Evolutionary conservation across 176 grass and related monocot species (phyloP), one percentile per base, ranked within the genome.

Genomic region (Bolboschoenus planiculmis): DNA sequence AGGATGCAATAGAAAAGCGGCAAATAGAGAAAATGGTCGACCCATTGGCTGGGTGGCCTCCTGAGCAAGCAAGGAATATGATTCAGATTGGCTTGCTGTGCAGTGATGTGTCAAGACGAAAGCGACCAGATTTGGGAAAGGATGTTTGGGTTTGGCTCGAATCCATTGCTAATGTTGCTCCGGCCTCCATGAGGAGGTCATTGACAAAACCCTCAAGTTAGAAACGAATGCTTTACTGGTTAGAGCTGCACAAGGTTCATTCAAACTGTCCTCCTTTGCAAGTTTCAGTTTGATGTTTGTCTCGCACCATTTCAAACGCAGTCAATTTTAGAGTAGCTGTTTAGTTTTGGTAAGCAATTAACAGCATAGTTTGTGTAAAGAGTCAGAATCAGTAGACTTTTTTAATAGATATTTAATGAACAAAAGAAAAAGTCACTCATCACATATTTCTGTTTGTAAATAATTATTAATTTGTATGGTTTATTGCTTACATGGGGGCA

Each of bases 81-180:
- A 83, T 89, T 80, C 40, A 20, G n/a, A 44, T 93, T 44, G 93
- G 88, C 23, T 31, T 97, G 2, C 79, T 74, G 73, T 97, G 93
- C 37, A 93, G 93, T 15, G 59, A 81, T 18, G 61, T 37, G 11
- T 43, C 90, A 6, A 84, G 91, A 37, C 89, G 79, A 87, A 64
- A 88, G 11, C 87, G 91, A 53, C 93, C 87, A 31, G 83, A 97
- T 83, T 85, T 93, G 83, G 87, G 67, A 34, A 83, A 87, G 36
- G 93, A 93, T 65, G 89, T 76, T 34, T 93, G 88, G 89, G 59
- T 51, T 48, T 29, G 84, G 53, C 85, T 97, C 35, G 83, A 97
- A 65, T 57, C 85, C 35, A 89, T 93, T 88, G 16, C 36, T 16
- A 91, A 88, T 79, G 86, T 82, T 16, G 56, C 79, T 4, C 15